Evolutionary conservation across 2,329 filamentous ascomycete genomes (phyloP).

Genomic region (Microcera coccophila): DNA sequence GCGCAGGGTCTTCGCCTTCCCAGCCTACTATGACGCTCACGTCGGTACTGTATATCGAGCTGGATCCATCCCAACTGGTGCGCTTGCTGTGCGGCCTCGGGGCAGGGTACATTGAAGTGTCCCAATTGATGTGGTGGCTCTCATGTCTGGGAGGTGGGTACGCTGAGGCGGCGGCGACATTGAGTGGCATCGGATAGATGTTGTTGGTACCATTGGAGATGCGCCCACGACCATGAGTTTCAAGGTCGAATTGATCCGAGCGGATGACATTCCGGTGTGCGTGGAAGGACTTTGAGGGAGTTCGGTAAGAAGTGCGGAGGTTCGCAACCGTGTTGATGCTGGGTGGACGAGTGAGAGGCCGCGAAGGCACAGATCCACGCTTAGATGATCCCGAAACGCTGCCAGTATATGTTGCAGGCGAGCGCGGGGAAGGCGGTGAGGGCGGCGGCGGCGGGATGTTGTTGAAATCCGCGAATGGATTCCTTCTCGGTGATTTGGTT

Average conservation of each 20-base stretch:
- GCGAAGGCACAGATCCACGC: conserved; percentile 34
- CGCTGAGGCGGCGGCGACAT: conserved; percentile 20
- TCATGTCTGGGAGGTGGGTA: conserved; percentile 18
- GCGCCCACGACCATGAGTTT: conserved; percentile 33
- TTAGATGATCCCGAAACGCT: conserved; percentile 48
- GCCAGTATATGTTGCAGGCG: conserved; percentile 48
- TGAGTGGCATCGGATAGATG: conserved; percentile 19
- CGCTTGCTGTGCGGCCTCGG: conserved; percentile 45
- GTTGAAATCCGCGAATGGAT: conserved; percentile 41
- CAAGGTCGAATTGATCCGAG: conserved; percentile 64
- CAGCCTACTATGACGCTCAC: conserved; percentile 42
- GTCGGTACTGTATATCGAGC: conserved; percentile 50
- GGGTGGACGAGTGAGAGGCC: conserved; percentile 23
- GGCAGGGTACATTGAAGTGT: no score
- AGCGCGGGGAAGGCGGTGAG: conserved; percentile 37
- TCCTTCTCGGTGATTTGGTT: neutral
- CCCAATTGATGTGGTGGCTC: no score
- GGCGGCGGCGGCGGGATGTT: conserved; percentile 38
- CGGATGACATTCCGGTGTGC: conserved; percentile 54
- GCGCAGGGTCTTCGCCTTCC: conserved; percentile 48
- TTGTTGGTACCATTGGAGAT: conserved; percentile 13
- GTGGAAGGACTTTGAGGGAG: conserved; percentile 42
- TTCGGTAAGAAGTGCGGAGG: conserved; percentile 40
- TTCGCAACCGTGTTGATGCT: conserved; percentile 36
- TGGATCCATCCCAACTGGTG: conserved; percentile 35